Conservation (phyloP, 192 early-diverging fungal species). For the Martensiomyces pterosporus region DNA sequence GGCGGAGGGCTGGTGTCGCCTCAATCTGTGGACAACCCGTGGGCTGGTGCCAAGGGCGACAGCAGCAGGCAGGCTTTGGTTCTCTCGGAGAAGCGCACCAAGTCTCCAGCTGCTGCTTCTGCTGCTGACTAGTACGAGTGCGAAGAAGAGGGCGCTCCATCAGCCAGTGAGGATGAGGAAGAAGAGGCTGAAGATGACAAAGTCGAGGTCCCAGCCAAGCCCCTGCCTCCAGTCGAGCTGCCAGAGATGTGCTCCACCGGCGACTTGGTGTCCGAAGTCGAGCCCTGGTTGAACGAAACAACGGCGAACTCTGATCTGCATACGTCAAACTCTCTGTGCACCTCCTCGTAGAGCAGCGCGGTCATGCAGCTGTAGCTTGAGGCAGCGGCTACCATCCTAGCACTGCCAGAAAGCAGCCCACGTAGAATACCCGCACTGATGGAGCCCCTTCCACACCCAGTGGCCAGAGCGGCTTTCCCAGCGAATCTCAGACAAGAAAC, state of each 20-base stretch:
- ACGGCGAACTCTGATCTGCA: slow-evolving; percentile 80
- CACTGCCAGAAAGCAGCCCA: slow-evolving; percentile 84
- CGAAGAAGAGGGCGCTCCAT: too few species aligned
- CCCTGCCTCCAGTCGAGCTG: slow-evolving; percentile 50
- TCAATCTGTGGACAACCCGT: too few species aligned
- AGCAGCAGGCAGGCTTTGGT: too few species aligned
- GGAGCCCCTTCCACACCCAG: slow-evolving; percentile 85
- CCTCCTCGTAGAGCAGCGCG: slow-evolving; percentile 80
- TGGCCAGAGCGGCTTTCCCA: slow-evolving; percentile 77
- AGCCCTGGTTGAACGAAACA: slow-evolving; percentile 94
- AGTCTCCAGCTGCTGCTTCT: too few species aligned
- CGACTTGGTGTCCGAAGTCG: slow-evolving; percentile 70
- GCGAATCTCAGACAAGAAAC: too few species aligned
- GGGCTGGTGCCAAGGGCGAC: too few species aligned
- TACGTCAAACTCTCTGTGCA: slow-evolving; percentile 82
- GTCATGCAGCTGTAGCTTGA: slow-evolving; percentile 77
- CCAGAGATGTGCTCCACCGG: slow-evolving; percentile 79
- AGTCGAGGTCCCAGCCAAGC: slow-evolving; percentile 89
- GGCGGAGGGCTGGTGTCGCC: too few species aligned
- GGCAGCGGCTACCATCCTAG: slow-evolving; percentile 86
- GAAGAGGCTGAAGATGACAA: too few species aligned
- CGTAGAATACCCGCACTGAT: slow-evolving; percentile 89
- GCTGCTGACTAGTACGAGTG: too few species aligned
- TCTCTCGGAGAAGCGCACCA: too few species aligned
- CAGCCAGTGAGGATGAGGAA: too few species aligned